These are phyloP conservation scores for Phytophthora vignae DNA, from an alignment of 352 stramenopile species.

Conservation along the genomic window DNA sequence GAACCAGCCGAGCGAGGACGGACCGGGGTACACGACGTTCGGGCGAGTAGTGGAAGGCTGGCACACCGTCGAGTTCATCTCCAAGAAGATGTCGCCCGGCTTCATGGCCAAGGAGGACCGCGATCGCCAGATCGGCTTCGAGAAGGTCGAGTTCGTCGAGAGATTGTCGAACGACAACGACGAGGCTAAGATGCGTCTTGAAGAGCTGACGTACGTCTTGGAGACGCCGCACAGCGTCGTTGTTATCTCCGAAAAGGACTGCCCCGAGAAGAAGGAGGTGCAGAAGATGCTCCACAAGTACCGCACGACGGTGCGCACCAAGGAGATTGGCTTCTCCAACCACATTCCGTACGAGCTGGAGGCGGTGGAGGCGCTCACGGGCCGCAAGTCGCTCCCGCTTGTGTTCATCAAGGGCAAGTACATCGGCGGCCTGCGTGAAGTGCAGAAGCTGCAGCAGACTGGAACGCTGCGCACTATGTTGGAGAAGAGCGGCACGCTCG, in stretches of 20 bases:
- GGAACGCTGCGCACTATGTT: slow-evolving; percentile 92
- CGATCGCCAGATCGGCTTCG: slow-evolving; percentile 71
- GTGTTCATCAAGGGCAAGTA: slow-evolving; percentile 96
- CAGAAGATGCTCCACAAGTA: slow-evolving; percentile 86
- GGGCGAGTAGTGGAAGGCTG: slow-evolving; percentile 79
- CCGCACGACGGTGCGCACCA: slow-evolving; percentile 59
- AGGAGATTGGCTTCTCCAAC: slow-evolving; percentile 64
- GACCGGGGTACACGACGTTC: slow-evolving; percentile 83
- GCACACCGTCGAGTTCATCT: slow-evolving; percentile 80
- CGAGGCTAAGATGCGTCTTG: slow-evolving; percentile 63
- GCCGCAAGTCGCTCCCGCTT: slow-evolving; percentile 93
- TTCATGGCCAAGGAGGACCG: slow-evolving; percentile 77
- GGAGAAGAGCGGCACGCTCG: slow-evolving; percentile 69
- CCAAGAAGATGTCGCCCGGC: slow-evolving; percentile 72
- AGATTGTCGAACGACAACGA: slow-evolving; percentile 66
- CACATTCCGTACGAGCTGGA: slow-evolving; percentile 76
- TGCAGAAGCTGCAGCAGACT: slow-evolving; percentile 83
- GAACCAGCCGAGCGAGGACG: slow-evolving; percentile 70
- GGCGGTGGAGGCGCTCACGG: slow-evolving; percentile 90
- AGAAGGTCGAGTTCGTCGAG: slow-evolving; percentile 76
- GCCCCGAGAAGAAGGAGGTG: slow-evolving; percentile 91
- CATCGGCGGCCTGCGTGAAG: slow-evolving; percentile 94
- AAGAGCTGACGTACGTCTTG: slow-evolving; percentile 78
- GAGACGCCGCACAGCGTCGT: slow-evolving; percentile 90
- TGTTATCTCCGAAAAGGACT: slow-evolving; percentile 95